A percentile compares a stretch with the other conserved stretches of the same genome.
Conservation (phyloP, 495 filamentous ascomycete species). For the Penicillium crystallinum region DNA sequence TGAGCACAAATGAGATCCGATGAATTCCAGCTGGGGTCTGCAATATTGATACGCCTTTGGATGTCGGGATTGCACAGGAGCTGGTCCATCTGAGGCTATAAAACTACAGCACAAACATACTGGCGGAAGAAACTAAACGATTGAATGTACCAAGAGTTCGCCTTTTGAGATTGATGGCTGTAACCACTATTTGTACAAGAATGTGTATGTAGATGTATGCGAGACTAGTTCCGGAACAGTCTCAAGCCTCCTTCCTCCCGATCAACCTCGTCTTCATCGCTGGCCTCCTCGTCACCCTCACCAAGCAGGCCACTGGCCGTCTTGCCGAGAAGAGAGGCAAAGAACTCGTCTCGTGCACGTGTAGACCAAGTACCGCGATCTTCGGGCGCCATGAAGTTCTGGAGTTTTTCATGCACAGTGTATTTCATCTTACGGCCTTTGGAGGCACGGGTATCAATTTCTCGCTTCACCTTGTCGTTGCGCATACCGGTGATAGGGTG, state of each 20-base stretch:
- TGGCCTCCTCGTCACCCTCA: slow-evolving; percentile 58
- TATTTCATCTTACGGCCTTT: slow-evolving; percentile 92
- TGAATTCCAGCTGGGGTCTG: not conserved
- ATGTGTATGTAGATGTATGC: not conserved
- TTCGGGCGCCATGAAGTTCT: slow-evolving; percentile 97
- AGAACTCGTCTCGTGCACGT: slow-evolving; percentile 77
- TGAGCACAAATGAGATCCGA: slow-evolving; percentile 1
- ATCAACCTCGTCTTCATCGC: slow-evolving; percentile 46
- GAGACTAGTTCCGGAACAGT: slow-evolving; percentile 58
- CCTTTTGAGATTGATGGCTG: slow-evolving; percentile 1
- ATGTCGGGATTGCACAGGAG: not conserved
- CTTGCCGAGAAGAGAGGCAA: slow-evolving; percentile 76
- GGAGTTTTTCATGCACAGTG: slow-evolving; percentile 91
- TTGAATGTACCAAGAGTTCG: slow-evolving; percentile 3
- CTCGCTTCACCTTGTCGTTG: slow-evolving; percentile 75
- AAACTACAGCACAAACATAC: not conserved
- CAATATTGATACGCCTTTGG: not conserved
- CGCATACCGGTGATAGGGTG: slow-evolving; percentile 58
- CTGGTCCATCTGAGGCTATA: not conserved
- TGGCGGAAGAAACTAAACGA: not conserved
- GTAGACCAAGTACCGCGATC: slow-evolving; percentile 72
- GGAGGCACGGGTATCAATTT: slow-evolving; percentile 88
- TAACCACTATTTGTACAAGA: slow-evolving; percentile 6
- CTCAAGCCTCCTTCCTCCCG: slow-evolving; percentile 65
- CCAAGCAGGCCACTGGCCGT: slow-evolving; percentile 62